A percentile compares a stretch with the other conserved stretches of the same genome.
phyloP scores from a whole-genome alignment of 164 flowering plant species.

The Nelumbo lutea region DNA sequence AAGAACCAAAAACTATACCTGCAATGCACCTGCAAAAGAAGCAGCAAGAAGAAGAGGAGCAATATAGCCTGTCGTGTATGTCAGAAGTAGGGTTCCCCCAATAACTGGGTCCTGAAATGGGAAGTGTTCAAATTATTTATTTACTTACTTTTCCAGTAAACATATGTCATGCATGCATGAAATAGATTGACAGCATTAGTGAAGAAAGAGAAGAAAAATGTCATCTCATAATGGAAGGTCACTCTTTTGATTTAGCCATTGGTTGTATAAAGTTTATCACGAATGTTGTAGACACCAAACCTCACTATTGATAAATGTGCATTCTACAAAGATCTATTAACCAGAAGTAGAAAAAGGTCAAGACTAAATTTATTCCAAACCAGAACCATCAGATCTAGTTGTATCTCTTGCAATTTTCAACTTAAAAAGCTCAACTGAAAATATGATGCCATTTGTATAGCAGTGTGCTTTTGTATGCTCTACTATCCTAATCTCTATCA shows the following conservation, averaged over 20 bases:
- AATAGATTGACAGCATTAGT: neutral
- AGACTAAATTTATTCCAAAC: neutral
- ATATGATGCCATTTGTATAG: too few relatives aligned
- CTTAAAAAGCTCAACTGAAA: neutral
- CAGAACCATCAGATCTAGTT: neutral
- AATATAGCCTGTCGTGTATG: slow-evolving; percentile 97
- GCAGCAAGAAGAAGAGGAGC: slow-evolving; percentile 96
- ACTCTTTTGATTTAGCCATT: neutral
- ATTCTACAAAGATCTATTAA: neutral
- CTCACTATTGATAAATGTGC: neutral
- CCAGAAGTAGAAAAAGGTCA: neutral
- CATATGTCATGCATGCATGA: neutral
- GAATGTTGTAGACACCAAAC: neutral
- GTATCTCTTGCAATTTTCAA: neutral
- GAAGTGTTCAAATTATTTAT: slow-evolving; percentile 1
- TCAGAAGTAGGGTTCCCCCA: slow-evolving; percentile 88
- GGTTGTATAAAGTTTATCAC: neutral
- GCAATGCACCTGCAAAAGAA: slow-evolving; percentile 97
- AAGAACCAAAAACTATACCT: slow-evolving; percentile 37
- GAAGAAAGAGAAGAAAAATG: neutral
- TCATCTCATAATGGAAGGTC: too few relatives aligned
- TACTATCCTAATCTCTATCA: neutral
- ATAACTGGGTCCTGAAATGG: slow-evolving; percentile 73
- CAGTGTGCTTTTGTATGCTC: too few relatives aligned
- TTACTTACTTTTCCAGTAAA: too few relatives aligned